A percentile compares a stretch with the other conserved stretches of the same genome.
phyloP scores from a whole-genome alignment of 345 rosid genomes.

The Draba incana region DNA sequence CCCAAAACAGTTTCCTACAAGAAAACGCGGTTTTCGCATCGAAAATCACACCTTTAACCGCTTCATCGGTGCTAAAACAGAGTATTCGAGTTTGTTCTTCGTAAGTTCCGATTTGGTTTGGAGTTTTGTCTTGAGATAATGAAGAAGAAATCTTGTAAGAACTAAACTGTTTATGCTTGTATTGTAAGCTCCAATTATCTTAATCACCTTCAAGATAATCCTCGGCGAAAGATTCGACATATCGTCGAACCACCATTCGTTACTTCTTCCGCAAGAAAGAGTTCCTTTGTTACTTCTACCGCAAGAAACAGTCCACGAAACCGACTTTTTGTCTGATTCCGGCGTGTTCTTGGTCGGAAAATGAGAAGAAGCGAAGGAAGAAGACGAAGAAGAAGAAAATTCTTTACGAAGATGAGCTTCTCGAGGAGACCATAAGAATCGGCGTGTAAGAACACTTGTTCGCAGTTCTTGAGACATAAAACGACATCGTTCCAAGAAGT shows the following conservation, averaged over 20 bases:
- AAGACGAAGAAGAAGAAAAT: conserved; percentile 48
- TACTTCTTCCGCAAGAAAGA: conserved; percentile 43
- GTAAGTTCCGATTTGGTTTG: conserved; percentile 37
- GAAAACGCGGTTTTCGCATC: conserved; percentile 51
- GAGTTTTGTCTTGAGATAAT: conserved; percentile 56
- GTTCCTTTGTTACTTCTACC: conserved; percentile 9
- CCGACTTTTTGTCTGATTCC: conserved; percentile 42
- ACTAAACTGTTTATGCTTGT: conserved; percentile 51
- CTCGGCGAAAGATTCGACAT: conserved; percentile 52
- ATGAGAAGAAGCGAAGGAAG: conserved; percentile 37
- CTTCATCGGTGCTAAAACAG: conserved; percentile 56
- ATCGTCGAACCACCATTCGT: conserved; percentile 79
- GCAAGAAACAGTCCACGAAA: conserved; percentile 33
- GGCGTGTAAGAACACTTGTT: conserved; percentile 53
- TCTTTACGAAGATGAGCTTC: conserved; percentile 49
- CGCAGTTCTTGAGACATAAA: conserved; percentile 58
- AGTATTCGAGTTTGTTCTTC: conserved; percentile 41
- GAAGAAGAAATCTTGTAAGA: conserved; percentile 66
- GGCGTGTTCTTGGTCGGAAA: conserved; percentile 40
- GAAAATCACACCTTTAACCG: conserved; percentile 52
- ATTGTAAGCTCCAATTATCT: conserved; percentile 51
- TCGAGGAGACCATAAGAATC: conserved; percentile 59
- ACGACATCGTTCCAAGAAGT: conserved; percentile 61
- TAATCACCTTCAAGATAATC: conserved; percentile 56
- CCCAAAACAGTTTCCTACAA: conserved; percentile 68